Evolutionary conservation across 495 filamentous ascomycete genomes (phyloP).

Genomic region (Staphylotrichum longicolle): DNA sequence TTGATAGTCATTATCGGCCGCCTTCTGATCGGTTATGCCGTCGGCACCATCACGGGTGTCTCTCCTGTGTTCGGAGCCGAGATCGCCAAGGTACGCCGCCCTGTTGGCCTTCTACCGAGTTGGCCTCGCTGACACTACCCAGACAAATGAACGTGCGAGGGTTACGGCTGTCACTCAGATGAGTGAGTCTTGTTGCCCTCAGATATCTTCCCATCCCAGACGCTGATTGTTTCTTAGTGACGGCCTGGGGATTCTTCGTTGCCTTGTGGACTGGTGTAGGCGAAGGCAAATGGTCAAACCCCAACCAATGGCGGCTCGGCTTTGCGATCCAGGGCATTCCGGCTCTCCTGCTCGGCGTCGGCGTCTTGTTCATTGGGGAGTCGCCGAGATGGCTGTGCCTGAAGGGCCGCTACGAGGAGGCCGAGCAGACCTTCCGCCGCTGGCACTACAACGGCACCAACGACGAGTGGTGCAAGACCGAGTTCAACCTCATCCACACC

Average conservation of each 20-base stretch:
- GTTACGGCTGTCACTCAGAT: slow-evolving; percentile 47
- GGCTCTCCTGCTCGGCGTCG: slow-evolving; percentile 47
- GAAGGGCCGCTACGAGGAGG: slow-evolving; percentile 47
- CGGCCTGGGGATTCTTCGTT: slow-evolving; percentile 52
- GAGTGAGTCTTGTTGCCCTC: slow-evolving; percentile 20
- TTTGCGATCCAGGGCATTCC: slow-evolving; percentile 55
- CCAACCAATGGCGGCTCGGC: slow-evolving; percentile 54
- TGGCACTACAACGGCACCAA: slow-evolving; percentile 50
- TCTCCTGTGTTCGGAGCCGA: slow-evolving; percentile 47
- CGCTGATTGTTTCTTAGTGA: slow-evolving; percentile 36
- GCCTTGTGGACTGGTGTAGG: slow-evolving; percentile 46
- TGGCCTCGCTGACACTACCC: not conserved
- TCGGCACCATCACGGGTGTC: slow-evolving; percentile 52
- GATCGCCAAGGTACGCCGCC: slow-evolving; percentile 37
- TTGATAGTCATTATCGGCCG: slow-evolving; percentile 49
- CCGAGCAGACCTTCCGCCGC: slow-evolving; percentile 40
- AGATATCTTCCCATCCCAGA: not conserved
- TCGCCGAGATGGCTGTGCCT: slow-evolving; percentile 58
- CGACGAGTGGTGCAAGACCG: slow-evolving; percentile 43
- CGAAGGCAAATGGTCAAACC: slow-evolving; percentile 36
- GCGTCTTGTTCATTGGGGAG: slow-evolving; percentile 54
- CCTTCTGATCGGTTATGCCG: slow-evolving; percentile 49
- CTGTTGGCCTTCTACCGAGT: too few species aligned
- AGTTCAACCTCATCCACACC: slow-evolving; percentile 47
- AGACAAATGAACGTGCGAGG: slow-evolving; percentile 50